Conservation (phyloP, 106 monocot genomes). For the Allium fistulosum region DNA sequence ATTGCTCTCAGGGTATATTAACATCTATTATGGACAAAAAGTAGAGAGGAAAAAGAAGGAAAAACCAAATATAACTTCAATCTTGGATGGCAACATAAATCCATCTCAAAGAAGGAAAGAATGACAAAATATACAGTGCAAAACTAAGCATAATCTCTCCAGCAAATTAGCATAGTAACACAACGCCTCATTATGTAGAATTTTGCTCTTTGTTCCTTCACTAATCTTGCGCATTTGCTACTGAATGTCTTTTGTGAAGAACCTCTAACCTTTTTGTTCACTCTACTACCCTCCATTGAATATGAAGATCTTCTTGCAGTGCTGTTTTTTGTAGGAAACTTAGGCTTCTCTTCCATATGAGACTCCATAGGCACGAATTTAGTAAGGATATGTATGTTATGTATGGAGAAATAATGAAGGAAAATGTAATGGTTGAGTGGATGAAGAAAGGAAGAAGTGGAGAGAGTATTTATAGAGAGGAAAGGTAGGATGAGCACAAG, state of each 20-base stretch:
- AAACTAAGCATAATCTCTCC: constrained; percentile 12
- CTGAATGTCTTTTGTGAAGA: constrained; percentile 9
- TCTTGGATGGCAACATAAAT: constrained; percentile 4
- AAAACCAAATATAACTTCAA: neutral
- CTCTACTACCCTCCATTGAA: neutral
- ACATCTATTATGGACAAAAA: too few relatives aligned
- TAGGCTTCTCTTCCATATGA: constrained; percentile 17
- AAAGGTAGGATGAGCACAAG: neutral
- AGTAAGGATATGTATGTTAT: too few relatives aligned
- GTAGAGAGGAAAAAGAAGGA: neutral
- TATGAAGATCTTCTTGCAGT: neutral
- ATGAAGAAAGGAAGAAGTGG: neutral
- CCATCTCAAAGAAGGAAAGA: constrained; percentile 2
- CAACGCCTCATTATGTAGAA: constrained; percentile 56
- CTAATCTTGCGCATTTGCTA: constrained; percentile 20
- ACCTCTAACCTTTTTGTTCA: too few relatives aligned
- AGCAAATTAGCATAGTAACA: constrained; percentile 34
- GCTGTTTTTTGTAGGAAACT: constrained; percentile 6
- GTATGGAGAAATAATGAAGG: too few relatives aligned
- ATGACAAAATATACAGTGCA: neutral
- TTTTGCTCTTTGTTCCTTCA: constrained; percentile 40
- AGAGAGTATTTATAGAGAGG: neutral
- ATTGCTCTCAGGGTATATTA: too few relatives aligned
- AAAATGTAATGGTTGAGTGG: neutral
- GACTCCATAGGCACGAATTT: neutral